Evolutionary conservation across 345 rosid genomes (phyloP), one percentile per base, ranked within the genome.

Genomic region (Zanthoxylum bungeanum): DNA sequence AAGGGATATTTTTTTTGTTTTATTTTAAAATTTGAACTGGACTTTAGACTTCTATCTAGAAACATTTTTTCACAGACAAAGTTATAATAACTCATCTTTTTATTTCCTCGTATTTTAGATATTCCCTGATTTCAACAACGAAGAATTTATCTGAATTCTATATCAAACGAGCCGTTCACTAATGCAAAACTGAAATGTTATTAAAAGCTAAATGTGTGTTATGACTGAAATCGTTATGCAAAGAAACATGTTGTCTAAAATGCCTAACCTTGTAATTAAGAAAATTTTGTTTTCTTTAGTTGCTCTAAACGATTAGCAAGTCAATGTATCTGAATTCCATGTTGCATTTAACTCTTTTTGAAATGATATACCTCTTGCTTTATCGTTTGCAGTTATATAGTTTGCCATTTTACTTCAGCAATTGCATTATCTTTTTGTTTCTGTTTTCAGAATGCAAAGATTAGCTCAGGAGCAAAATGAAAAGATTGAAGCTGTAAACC

Each of bases 401-500:
- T 16, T 52, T 59, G 59, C 25, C 47, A 27, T 65, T 51, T 44
- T 57, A 19, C 22, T 39, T 27, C 27, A 44, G 52, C 49, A 17
- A 22, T 60, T 61, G 47, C 49, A 64, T 65, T 63, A 12, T 42
- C 27, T 0, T 47, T 53, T 69, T 64, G 9, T 12, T 27, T 39
- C 17, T 66, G 21, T 19, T 59, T 73, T 10, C 88, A 95, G 99
- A 82, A 78, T 89, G 89, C 93, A 89, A 75, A 92, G 85, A 76
- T 73, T 89, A 75, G 93, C 91, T 30, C 84, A 80, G 80, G 90
- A 91, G 74, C 93, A 91, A 73, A 86, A 89, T 79, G 92, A 88
- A 66, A 83, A 87, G 74, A 95, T 92, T 64, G 99, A 89, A 82
- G 77, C 83, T n/a, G 97, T 95, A 60, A 95, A 92, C 51, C 96